phyloP scores from a whole-genome alignment of 2,329 filamentous ascomycete genomes.

The Phaeosphaeria sp. region DNA sequence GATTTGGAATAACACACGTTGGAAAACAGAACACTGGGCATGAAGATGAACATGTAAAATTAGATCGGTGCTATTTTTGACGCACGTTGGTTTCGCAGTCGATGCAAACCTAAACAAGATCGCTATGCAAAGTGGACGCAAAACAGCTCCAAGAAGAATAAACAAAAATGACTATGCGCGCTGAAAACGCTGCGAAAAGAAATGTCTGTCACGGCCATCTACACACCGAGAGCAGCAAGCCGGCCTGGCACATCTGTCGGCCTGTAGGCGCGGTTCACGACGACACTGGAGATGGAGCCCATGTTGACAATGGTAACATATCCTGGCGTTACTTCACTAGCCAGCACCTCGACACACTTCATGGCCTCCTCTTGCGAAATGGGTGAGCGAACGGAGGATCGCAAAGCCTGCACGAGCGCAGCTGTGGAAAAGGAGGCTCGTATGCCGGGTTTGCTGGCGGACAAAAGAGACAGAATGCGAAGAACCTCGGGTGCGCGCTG shows the following conservation, averaged over 20 bases:
- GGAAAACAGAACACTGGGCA: not conserved
- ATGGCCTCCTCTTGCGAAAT: conserved; percentile 55
- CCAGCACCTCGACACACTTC: conserved; percentile 52
- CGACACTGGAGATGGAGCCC: conserved; percentile 52
- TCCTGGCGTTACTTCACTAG: conserved; percentile 51
- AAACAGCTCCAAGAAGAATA: not conserved
- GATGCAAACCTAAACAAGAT: conserved; percentile 1
- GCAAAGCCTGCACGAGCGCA: conserved; percentile 52
- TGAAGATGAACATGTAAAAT: not conserved
- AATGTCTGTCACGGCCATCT: not conserved
- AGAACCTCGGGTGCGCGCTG: conserved; percentile 56
- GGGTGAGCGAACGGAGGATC: conserved; percentile 54
- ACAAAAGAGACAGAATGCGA: conserved; percentile 52
- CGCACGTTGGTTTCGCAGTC: not conserved
- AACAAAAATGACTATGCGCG: conserved; percentile 1
- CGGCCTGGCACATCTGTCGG: conserved; percentile 42
- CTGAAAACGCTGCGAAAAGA: not conserved
- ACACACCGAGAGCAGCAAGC: conserved; percentile 37
- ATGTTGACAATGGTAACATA: conserved; percentile 51
- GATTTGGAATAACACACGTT: not conserved
- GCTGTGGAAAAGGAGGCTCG: conserved; percentile 55
- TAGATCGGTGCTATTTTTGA: not conserved
- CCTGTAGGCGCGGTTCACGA: conserved; percentile 48
- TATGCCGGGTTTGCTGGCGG: conserved; percentile 40
- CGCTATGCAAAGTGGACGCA: not conserved